Evolutionary conservation across 139 green algal species (phyloP).

Genomic region (Astrephomene gubernaculifera): DNA sequence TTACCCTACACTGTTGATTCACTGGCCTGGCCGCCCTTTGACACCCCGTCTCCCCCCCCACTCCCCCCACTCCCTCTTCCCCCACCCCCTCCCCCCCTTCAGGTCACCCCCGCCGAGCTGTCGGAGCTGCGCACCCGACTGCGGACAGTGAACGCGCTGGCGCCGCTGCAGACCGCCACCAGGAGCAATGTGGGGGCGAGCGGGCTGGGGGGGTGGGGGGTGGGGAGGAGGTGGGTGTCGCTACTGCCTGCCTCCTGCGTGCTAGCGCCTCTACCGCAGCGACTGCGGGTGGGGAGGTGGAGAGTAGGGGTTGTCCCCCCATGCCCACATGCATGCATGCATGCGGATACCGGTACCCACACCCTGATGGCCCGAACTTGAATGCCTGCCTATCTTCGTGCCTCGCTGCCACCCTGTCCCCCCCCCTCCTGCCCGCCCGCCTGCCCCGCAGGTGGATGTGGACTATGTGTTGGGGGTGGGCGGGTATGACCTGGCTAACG

Average conservation of each 20-base stretch:
- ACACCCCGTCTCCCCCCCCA: neutral
- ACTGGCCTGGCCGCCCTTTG: too few relatives aligned
- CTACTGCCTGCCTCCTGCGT: too few relatives aligned
- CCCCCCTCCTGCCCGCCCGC: neutral
- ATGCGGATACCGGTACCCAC: too few relatives aligned
- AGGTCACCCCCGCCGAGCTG: conserved; percentile 51
- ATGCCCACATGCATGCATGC: too few relatives aligned
- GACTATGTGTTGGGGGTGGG: conserved; percentile 95
- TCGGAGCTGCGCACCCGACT: conserved; percentile 74
- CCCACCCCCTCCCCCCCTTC: neutral
- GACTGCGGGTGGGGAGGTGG: too few relatives aligned
- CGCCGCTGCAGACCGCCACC: conserved; percentile 55
- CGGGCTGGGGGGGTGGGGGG: neutral
- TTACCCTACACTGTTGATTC: too few relatives aligned
- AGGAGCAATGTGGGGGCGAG: neutral
- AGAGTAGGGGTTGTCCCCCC: too few relatives aligned
- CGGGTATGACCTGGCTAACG: conserved; percentile 92
- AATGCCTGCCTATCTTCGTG: too few relatives aligned
- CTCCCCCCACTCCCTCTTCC: neutral
- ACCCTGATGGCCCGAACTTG: too few relatives aligned
- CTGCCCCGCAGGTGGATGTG: conserved; percentile 71
- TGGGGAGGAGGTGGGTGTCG: neutral
- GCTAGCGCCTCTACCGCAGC: too few relatives aligned
- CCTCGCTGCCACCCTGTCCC: neutral
- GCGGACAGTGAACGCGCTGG: conserved; percentile 89